Percentiles rank a stretch among this genome's conserved stretches.
These are phyloP conservation scores for Prorocentrum cordatum DNA, from an alignment of 169 alveolate genomes.

Conservation along the genomic window DNA sequence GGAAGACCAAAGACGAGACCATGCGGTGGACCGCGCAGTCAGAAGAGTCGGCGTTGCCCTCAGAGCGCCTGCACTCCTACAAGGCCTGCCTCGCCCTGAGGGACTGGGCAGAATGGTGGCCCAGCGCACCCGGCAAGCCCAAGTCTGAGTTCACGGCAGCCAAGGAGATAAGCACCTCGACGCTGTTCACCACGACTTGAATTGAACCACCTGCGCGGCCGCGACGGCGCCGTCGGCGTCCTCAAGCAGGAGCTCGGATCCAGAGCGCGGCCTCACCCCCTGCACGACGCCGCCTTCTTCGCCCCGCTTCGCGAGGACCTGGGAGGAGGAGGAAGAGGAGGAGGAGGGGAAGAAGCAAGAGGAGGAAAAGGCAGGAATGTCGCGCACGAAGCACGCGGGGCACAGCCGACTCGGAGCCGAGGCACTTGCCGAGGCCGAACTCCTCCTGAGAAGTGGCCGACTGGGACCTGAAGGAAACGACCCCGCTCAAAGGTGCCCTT, in stretches of 20 bases:
- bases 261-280: not conserved
- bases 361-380: too few species aligned
- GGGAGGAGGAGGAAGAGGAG: too few species aligned
- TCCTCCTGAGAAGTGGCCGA: not conserved
- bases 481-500: not conserved
- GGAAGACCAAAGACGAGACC: not conserved
- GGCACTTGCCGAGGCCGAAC: conserved; percentile 1
- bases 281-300: not conserved
- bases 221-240: not conserved
- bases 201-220: not conserved
- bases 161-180: not conserved
- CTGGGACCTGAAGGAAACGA: not conserved
- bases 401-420: not conserved
- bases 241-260: not conserved
- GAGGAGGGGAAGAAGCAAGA: too few species aligned
- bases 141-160: not conserved
- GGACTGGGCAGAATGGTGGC: not conserved
- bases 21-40: not conserved
- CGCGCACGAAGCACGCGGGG: not conserved
- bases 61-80: not conserved
- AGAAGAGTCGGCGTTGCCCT: not conserved
- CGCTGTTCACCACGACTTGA: not conserved
- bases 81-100: not conserved
- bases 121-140: not conserved
- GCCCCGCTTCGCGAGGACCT: not conserved